Evolutionary conservation across 2,329 filamentous ascomycete genomes (phyloP).

Genomic region (Penicillium sp.): DNA sequence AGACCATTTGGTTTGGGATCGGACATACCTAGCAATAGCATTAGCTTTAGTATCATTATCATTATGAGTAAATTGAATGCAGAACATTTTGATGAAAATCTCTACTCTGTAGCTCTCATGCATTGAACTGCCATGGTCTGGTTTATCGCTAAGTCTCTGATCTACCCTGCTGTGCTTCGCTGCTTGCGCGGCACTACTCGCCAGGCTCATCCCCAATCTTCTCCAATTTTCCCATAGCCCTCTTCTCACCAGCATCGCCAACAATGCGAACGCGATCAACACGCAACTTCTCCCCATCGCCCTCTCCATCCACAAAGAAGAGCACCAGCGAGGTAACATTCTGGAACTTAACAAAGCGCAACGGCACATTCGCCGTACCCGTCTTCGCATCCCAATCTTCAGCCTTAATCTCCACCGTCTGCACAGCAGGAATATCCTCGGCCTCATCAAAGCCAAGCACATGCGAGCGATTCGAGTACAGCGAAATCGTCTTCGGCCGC

Average conservation of each 20-base stretch:
- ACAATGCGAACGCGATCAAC: conserved; percentile 68
- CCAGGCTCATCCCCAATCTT: conserved; percentile 82
- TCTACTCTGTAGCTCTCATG: too few species aligned
- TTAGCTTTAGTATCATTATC: too few species aligned
- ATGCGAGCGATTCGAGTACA: conserved; percentile 87
- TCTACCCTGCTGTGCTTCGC: too few species aligned
- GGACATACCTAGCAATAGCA: conserved; percentile 63
- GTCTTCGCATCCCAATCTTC: conserved; percentile 78
- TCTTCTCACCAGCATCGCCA: conserved; percentile 88
- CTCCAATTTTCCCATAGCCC: conserved; percentile 91
- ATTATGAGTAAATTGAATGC: too few species aligned
- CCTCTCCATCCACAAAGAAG: conserved; percentile 86
- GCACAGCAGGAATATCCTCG: conserved; percentile 80
- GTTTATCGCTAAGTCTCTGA: too few species aligned
- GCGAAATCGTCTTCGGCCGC: conserved; percentile 78
- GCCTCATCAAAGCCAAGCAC: conserved; percentile 95
- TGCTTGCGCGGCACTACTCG: conserved; percentile 49
- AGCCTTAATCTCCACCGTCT: conserved; percentile 73
- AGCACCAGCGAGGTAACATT: conserved; percentile 84
- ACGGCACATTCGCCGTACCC: conserved; percentile 70
- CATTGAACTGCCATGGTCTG: too few species aligned
- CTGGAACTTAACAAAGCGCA: conserved; percentile 98
- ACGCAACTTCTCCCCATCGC: conserved; percentile 81
- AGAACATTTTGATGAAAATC: too few species aligned
- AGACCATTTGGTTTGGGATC: conserved; percentile 58